Evolutionary conservation across 768 basidiomycete genomes (phyloP), one percentile per base, ranked within the genome.

Genomic region (Fomitopsis serialis): DNA sequence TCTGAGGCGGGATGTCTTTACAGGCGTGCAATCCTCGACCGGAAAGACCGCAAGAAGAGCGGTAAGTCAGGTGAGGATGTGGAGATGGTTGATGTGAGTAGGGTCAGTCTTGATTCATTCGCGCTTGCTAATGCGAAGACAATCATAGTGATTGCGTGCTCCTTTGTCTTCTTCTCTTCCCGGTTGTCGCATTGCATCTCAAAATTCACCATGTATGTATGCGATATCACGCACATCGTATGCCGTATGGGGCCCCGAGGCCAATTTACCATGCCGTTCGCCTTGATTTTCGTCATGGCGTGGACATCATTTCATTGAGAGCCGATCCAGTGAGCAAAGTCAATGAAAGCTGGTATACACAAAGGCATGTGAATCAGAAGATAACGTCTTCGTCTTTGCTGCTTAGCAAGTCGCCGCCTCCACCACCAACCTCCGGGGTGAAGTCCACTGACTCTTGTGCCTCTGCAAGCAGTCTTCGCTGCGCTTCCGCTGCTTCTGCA

Each of bases 351-450:
- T 54, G 44, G 60, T 57, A 50, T 61, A 58, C 56, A 44, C 17
- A 32, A 40, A 17, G 15, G 19, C 52, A 54, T 49, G 47, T 42
- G n/a, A n/a, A 21, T 51, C 50, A 51, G 75, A 98, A 98, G 68
- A 98, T 97, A 46, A 98, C 82, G 72, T 98, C 95, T 51, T 81
- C 82, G 65, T 98, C 95, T 68, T 92, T 96, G 59, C 82, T 87
- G 60, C 82, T 86, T 53, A 98, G 73, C 61, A 98, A 74, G 69
- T 96, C 80, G 43, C 72, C 72, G 7, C 74, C 74, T 12, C 69
- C 66, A 21, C 70, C 70, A 12, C 62, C 68, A 29, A 62, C 58
- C 35, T 71, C 70, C 50, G 66, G 43, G 21, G 57, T 44, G 19
- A 63, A 61, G 22, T 64, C 68, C 1, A 44, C 47, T 13, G 48